Base-by-base conservation (phyloP, 75 land plant species). In the Pinus taeda region DNA sequence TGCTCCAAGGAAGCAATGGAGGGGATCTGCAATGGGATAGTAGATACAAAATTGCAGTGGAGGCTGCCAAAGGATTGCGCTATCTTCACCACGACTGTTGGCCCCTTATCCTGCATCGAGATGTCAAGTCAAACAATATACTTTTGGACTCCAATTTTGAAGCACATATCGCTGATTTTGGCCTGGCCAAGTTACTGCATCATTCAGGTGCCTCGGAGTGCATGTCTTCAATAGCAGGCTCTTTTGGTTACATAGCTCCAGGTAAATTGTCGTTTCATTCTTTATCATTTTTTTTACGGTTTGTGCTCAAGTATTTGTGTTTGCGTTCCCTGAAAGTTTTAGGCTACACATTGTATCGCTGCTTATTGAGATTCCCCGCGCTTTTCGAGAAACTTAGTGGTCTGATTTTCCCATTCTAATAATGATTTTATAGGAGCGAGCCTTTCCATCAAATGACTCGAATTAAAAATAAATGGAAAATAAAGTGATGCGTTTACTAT, bases 231-330 rank as follows among this genome's bases (percentile, higher is more conserved):
- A 33, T 92, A 59, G 94, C 92, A 11, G 92, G 92, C 17, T 92
- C 92, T 37, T 92, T 90, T 60, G 94, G 94, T 80, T 92, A 92
- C 88, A 92, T 92, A 60, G 94, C 94, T 49, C 94, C 92, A 66
- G 94, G 92, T 92, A 81, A 14, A 72, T 58, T 55, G 33, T 33
- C 2, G 33, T 2, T 33, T 33, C 33, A 33, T 33, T 33, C 33
- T 33, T 26, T 26, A 26, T 26, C 26, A 26, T n/a, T 26, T 2
- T 33, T 33, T 33, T 33, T 0, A 26, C 26, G 0, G 26, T 26
- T 26, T 26, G 26, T 26, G 26, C 26, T 26, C 26, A 26, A 26
- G 26, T 26, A 26, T 26, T 26, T 26, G 26, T 26, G 26, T 0
- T 26, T 0, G 26, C 0, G 33, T 33, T 2, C 0, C 33, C 33